Evolutionary conservation across 1,284 basidiomycete genomes (phyloP).

Genomic region (Ganoderma sp.): DNA sequence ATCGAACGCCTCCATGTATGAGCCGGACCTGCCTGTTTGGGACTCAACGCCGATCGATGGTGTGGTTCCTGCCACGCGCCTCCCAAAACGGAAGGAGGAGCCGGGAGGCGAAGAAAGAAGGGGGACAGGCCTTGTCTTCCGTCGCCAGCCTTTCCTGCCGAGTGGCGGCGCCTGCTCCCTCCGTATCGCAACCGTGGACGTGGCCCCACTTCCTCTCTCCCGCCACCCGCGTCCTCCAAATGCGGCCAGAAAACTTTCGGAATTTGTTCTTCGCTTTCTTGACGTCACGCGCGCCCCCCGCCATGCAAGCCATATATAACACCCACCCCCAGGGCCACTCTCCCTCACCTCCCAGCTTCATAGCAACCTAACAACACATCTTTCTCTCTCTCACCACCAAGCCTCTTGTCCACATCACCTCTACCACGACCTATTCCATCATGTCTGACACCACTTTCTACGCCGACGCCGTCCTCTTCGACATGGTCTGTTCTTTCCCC

Average conservation of each 20-base stretch:
- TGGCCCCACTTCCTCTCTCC: constrained; percentile 19
- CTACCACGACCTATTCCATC: constrained; percentile 10
- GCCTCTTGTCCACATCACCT: constrained; percentile 12
- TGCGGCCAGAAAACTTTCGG: background rate
- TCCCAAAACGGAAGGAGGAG: constrained; percentile 20
- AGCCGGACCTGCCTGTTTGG: constrained; percentile 19
- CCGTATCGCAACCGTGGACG: constrained; percentile 3
- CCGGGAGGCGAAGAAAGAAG: constrained; percentile 12
- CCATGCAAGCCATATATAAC: constrained; percentile 21
- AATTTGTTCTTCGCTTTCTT: constrained; percentile 18
- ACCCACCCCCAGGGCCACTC: background rate
- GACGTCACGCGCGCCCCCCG: constrained; percentile 18
- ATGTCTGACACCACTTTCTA: constrained; percentile 47
- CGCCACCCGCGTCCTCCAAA: background rate
- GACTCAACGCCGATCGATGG: constrained; percentile 35
- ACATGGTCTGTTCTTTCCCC: constrained; percentile 59
- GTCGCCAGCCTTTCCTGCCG: constrained; percentile 23
- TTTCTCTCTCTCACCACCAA: background rate
- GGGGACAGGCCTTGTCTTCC: constrained; percentile 14
- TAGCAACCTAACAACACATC: constrained; percentile 8
- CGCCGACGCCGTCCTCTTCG: constrained; percentile 72
- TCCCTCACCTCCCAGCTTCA: constrained; percentile 25
- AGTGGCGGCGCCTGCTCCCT: constrained; percentile 21
- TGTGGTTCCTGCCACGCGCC: constrained; percentile 10
- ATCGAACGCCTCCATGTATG: constrained; percentile 22